Conservation (phyloP, 352 stramenopile genomes). For the Phytophthora agathidicida region DNA sequence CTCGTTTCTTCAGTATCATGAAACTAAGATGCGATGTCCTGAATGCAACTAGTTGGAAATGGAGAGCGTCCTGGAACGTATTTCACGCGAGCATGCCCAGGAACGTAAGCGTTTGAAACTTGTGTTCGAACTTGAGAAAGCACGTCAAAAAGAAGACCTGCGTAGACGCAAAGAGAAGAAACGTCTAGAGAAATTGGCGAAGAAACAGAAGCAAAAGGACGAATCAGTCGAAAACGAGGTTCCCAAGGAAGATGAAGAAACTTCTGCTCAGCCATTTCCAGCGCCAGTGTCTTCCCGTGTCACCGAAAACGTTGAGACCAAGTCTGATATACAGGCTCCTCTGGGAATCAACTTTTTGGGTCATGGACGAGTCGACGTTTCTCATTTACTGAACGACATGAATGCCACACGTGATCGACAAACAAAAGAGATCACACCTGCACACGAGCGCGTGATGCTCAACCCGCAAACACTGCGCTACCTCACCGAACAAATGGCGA, state of each 20-base stretch:
- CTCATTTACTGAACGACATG: slow-evolving; percentile 53
- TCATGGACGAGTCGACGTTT: slow-evolving; percentile 50
- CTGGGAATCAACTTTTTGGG: slow-evolving; percentile 53
- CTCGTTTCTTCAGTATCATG: background rate
- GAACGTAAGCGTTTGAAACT: slow-evolving; percentile 66
- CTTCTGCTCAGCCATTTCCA: slow-evolving; percentile 14
- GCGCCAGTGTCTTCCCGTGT: slow-evolving; percentile 20
- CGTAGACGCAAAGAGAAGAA: slow-evolving; percentile 74
- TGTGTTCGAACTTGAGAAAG: slow-evolving; percentile 71
- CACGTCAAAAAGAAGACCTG: slow-evolving; percentile 68
- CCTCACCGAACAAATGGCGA: slow-evolving; percentile 58
- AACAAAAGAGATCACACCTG: slow-evolving; percentile 32
- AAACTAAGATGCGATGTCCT: background rate
- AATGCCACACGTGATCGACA: slow-evolving; percentile 53
- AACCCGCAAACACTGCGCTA: slow-evolving; percentile 64
- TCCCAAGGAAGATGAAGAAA: slow-evolving; percentile 15
- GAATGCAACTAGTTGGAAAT: slow-evolving; percentile 50
- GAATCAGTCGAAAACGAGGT: background rate
- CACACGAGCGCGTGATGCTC: slow-evolving; percentile 48
- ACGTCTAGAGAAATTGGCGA: slow-evolving; percentile 49
- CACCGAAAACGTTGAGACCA: slow-evolving; percentile 36
- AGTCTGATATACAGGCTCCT: slow-evolving; percentile 12
- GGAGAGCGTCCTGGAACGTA: slow-evolving; percentile 60
- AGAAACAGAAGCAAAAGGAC: slow-evolving; percentile 52
- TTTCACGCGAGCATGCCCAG: slow-evolving; percentile 72